Conservation (phyloP, 2,329 filamentous ascomycete species). For the Tolypocladium pustulatum region DNA sequence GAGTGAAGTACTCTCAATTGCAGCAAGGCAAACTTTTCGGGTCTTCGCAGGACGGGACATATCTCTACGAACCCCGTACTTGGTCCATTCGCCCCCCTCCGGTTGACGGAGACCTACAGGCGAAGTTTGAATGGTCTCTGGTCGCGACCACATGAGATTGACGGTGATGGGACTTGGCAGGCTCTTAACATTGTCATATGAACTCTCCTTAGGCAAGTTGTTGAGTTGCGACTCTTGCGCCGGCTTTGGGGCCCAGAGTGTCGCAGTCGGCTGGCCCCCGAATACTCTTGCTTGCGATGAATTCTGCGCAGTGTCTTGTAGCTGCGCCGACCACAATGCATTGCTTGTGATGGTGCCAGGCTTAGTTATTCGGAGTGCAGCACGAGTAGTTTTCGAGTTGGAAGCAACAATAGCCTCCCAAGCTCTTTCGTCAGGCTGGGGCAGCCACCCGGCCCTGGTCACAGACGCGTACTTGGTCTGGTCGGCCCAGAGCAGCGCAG, state of each 20-base stretch:
- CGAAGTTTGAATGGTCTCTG: neutral
- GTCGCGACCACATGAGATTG: neutral
- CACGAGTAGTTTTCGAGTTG: slow-evolving; percentile 9
- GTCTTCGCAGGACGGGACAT: neutral
- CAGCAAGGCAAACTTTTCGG: neutral
- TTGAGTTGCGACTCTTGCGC: neutral
- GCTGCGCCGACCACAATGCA: slow-evolving; percentile 20
- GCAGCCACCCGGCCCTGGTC: slow-evolving; percentile 14
- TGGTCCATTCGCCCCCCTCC: neutral
- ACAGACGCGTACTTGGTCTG: neutral
- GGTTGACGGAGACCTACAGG: neutral
- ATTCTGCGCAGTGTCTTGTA: neutral
- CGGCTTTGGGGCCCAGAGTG: neutral
- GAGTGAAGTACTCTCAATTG: neutral
- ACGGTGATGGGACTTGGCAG: neutral
- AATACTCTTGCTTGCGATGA: neutral
- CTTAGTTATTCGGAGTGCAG: slow-evolving; percentile 16
- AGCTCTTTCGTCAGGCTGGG: slow-evolving; percentile 13
- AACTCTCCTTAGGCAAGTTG: neutral
- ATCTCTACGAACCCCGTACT: neutral
- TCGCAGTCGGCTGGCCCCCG: neutral
- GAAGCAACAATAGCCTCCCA: neutral
- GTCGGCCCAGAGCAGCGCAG: neutral
- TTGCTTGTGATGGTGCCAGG: slow-evolving; percentile 23
- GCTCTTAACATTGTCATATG: too few relatives aligned